Conservation (phyloP, 352 stramenopile genomes). For the Globisporangium barbulae region DNA sequence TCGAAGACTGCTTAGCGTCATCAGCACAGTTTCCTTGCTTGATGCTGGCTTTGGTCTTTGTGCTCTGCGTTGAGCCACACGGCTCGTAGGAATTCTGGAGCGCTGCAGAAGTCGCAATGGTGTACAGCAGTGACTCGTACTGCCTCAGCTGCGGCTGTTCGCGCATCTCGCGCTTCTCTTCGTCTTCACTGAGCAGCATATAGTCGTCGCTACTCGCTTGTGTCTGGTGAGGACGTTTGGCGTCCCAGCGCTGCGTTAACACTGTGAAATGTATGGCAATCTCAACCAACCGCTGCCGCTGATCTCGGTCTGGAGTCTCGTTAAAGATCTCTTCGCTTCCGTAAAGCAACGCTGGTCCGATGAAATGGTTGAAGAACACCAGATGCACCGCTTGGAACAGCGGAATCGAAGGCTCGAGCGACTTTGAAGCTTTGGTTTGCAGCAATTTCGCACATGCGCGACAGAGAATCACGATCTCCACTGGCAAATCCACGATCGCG, state of each 20-base stretch:
- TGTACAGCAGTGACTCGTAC: slow-evolving; percentile 16
- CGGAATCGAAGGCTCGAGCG: background rate
- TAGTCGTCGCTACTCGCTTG: background rate
- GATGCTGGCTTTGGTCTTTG: background rate
- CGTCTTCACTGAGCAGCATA: background rate
- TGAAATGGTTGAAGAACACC: slow-evolving; percentile 76
- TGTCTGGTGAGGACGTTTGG: background rate
- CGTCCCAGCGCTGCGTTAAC: slow-evolving; percentile 11
- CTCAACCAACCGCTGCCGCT: slow-evolving; percentile 15
- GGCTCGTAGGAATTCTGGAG: slow-evolving; percentile 14
- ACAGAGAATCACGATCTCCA: slow-evolving; percentile 55
- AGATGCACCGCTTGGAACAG: slow-evolving; percentile 39
- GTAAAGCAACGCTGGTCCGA: slow-evolving; percentile 45
- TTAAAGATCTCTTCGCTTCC: slow-evolving; percentile 13
- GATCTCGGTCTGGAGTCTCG: slow-evolving; percentile 9
- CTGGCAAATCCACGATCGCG: slow-evolving; percentile 29
- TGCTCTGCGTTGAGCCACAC: background rate
- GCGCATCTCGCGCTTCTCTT: background rate
- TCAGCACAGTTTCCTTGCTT: background rate
- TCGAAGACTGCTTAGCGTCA: background rate
- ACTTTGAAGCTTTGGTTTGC: background rate
- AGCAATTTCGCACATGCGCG: slow-evolving; percentile 33
- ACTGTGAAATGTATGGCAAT: slow-evolving; percentile 16
- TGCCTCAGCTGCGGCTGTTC: background rate
- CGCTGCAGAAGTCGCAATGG: slow-evolving; percentile 11